phyloP scores from a whole-genome alignment of 1,284 basidiomycete genomes.

The Sporisorium sorghi region DNA sequence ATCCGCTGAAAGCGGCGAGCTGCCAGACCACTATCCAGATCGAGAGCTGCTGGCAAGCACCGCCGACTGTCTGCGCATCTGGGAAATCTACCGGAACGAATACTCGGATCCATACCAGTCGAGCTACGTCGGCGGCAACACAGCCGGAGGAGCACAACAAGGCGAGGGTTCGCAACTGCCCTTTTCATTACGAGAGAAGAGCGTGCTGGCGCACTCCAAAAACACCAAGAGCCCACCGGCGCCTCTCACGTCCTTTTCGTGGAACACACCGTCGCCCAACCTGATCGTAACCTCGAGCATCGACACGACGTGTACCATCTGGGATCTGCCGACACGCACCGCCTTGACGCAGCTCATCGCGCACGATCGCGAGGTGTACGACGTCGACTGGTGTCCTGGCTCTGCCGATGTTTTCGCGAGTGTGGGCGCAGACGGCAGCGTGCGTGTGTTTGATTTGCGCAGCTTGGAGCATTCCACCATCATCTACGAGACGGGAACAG shows the following conservation, averaged over 20 bases:
- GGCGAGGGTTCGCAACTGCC: slow-evolving; percentile 31
- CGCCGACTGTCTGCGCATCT: slow-evolving; percentile 67
- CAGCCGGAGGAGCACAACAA: slow-evolving; percentile 15
- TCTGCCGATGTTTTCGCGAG: slow-evolving; percentile 98
- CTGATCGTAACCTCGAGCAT: slow-evolving; percentile 75
- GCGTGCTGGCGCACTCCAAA: slow-evolving; percentile 66
- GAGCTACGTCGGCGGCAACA: slow-evolving; percentile 48
- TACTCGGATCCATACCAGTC: slow-evolving; percentile 51
- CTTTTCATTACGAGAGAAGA: slow-evolving; percentile 65
- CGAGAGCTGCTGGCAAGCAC: slow-evolving; percentile 66
- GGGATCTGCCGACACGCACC: slow-evolving; percentile 96
- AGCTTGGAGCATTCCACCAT: slow-evolving; percentile 98
- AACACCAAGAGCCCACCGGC: slow-evolving; percentile 65
- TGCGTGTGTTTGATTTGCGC: slow-evolving; percentile 95
- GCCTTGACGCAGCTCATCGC: slow-evolving; percentile 90
- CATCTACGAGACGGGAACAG: slow-evolving; percentile 79
- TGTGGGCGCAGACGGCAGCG: slow-evolving; percentile 94
- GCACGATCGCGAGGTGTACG: slow-evolving; percentile 97
- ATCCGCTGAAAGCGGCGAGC: slow-evolving; percentile 23
- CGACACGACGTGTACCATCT: slow-evolving; percentile 71
- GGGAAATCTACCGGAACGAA: slow-evolving; percentile 62
- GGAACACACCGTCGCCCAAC: slow-evolving; percentile 68
- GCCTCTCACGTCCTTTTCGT: slow-evolving; percentile 67
- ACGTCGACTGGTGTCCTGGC: slow-evolving; percentile 97
- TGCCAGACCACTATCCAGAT: slow-evolving; percentile 58